Evolutionary conservation across 148 eudicot species (phyloP).

Genomic region (Limonium bicolor): DNA sequence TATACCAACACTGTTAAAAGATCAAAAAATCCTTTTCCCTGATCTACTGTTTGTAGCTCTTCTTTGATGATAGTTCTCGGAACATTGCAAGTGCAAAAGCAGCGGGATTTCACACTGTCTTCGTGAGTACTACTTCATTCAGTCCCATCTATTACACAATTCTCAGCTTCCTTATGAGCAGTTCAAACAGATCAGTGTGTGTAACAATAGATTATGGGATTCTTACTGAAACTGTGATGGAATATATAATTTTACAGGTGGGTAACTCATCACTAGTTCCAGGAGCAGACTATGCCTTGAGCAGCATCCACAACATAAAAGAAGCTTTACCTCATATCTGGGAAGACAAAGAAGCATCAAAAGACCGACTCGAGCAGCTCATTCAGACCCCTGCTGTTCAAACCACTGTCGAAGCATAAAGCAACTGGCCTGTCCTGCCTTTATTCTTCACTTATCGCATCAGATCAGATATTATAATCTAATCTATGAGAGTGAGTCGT

Average conservation of each 20-base stretch:
- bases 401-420: too few relatives aligned
- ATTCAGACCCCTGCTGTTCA: conserved; percentile 13
- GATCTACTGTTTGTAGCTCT: conserved; percentile 24
- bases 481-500: too few relatives aligned
- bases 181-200: not conserved
- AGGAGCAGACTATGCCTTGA: conserved; percentile 77
- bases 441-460: too few relatives aligned
- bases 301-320: conserved; percentile 78
- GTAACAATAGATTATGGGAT: not conserved
- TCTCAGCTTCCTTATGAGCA: not conserved
- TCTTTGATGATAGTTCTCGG: conserved; percentile 85
- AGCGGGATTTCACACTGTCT: conserved; percentile 77
- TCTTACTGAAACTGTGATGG: not conserved
- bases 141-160: too few relatives aligned
- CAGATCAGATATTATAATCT: too few relatives aligned
- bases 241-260: conserved; percentile 30
- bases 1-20: not conserved
- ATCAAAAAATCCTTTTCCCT: not conserved
- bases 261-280: conserved; percentile 52
- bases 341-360: conserved; percentile 26
- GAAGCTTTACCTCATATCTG: conserved; percentile 83
- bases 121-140: conserved; percentile 33
- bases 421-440: too few relatives aligned
- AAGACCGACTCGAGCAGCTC: conserved; percentile 19
- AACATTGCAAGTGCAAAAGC: conserved; percentile 82